Evolutionary conservation across 768 basidiomycete species (phyloP), one percentile per base, ranked within the genome.

Genomic region (Leccinum obscurum): DNA sequence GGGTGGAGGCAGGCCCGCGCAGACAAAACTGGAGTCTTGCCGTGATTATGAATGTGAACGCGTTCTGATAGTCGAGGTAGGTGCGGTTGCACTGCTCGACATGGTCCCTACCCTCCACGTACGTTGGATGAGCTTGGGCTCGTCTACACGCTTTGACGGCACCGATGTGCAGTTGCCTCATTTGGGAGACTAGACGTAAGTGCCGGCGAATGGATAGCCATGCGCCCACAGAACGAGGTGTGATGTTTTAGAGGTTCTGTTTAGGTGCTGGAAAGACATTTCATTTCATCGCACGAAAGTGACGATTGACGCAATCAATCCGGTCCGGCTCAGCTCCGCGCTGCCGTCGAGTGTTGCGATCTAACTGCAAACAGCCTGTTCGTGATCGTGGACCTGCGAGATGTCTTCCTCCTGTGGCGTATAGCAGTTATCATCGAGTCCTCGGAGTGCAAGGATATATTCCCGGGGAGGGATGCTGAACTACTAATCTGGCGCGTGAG

Each of bases 1-100:
- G 89, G 89, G 60, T 89, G 72, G 70, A 24, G 85, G 83, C 26
- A 86, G 68, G 0, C 37, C 15, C 37, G 15, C 15, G 37, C 7
- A 15, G 37, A 39, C 15, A 17, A 39, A 39, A 39, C 15, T 3
- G 37, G 37, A 8, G 37, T 48, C 57, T 22, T 46, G 54, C 39
- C 55, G 44, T 54, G 48, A 35, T 35, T 22, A 44, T 51, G 15
- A 20, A 24, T 13, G 22, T 15, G 30, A 20, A 24, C 8, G 22
- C 7, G 30, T 34, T 53, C 57, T n/a, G 67, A 28, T 57, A 46
- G 37, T 55, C 10, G 32, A 32, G 32, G 13, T 56, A 41, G 7
- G 48, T n/a, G 20, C 54, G 37, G 37, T 59, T 62, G 50, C 64
- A 55, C 59, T 58, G 34, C 73, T 66, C 2, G 78, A 77, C 8